Evolutionary conservation across 768 basidiomycete genomes (phyloP), one percentile per base, ranked within the genome.

Genomic region (Pisolithus sp.): DNA sequence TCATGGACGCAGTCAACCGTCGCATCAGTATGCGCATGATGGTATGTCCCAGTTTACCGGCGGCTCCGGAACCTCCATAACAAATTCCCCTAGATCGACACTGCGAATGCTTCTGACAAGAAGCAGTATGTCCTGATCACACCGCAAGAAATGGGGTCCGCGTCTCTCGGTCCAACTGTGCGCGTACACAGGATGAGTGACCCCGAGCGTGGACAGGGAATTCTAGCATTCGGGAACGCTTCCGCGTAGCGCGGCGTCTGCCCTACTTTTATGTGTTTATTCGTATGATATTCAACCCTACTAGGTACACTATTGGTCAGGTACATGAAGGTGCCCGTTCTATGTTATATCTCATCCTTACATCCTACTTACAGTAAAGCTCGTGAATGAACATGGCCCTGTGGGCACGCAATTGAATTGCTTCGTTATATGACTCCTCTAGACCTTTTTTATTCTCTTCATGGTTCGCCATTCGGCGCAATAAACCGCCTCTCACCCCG

Each of bases 111-210:
- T 8, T 87, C 86, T 7, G 83, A 92, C 66, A 82, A 84, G 70
- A 93, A 90, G 61, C 95, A 98, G 67, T 95, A 92, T 63, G 82
- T 98, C 48, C 76, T 98, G 42, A 97, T 98, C 64, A 96, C 94
- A 1, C 95, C 95, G n/a, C 89, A 91, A 59, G 89, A 89, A 59
- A 91, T 93, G 88, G 80, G 80, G 41, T 86, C 82, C 60, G 72
- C 91, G 46, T 70, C 72, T 23, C 66, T 85, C 48, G 85, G 86
- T n/a, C 71, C 72, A 4, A 81, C 81, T 12, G 89, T 93, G 30
- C 77, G 80, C 15, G 85, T 93, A 2, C 78, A 84, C 55, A 76
- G 85, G 47, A 89, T 93, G 87, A 74, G 71, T 12, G 88, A 89
- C 62, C 87, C 87, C 0, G 85, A 87, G 57, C 78, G 87, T n/a